These are phyloP conservation scores for Aureobasidium sp. DNA, from an alignment of 2,329 filamentous ascomycete genomes.

Conservation along the genomic window DNA sequence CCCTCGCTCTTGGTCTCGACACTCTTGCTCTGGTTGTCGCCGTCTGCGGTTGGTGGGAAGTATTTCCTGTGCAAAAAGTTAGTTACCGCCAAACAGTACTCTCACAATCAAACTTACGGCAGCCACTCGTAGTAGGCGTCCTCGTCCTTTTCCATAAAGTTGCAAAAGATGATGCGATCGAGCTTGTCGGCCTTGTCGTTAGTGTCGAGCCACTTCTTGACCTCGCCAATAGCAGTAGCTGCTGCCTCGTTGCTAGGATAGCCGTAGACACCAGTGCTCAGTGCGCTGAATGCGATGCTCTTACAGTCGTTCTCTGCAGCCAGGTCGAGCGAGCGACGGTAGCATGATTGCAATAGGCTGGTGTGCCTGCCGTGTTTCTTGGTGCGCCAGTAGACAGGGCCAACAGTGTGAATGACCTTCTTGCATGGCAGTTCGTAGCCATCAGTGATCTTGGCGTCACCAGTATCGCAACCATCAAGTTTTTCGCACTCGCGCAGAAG, in stretches of 20 bases:
- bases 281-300: slow-evolving; percentile 72
- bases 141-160: slow-evolving; percentile 72
- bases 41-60: slow-evolving; percentile 41
- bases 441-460: slow-evolving; percentile 72
- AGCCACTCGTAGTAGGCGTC: slow-evolving; percentile 61
- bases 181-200: slow-evolving; percentile 40
- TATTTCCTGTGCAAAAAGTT: slow-evolving; percentile 31
- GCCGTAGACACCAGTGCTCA: slow-evolving; percentile 86
- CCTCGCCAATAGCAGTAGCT: slow-evolving; percentile 57
- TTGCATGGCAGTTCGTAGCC: slow-evolving; percentile 69
- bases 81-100: not conserved
- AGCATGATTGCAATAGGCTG: slow-evolving; percentile 54
- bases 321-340: slow-evolving; percentile 63
- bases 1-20: not conserved
- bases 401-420: slow-evolving; percentile 84
- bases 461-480: slow-evolving; percentile 67
- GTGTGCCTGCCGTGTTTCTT: slow-evolving; percentile 33
- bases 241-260: slow-evolving; percentile 73
- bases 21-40: slow-evolving; percentile 7
- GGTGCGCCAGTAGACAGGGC: slow-evolving; percentile 60
- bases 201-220: slow-evolving; percentile 48
- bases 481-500: slow-evolving; percentile 65
- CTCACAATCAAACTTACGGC: slow-evolving; percentile 58
- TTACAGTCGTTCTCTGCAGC: slow-evolving; percentile 59
- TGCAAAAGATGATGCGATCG: slow-evolving; percentile 75